A percentile compares a stretch with the other conserved stretches of the same genome.
Conservation (phyloP, 2,329 filamentous ascomycete species). For the Clonostachys byssicola region DNA sequence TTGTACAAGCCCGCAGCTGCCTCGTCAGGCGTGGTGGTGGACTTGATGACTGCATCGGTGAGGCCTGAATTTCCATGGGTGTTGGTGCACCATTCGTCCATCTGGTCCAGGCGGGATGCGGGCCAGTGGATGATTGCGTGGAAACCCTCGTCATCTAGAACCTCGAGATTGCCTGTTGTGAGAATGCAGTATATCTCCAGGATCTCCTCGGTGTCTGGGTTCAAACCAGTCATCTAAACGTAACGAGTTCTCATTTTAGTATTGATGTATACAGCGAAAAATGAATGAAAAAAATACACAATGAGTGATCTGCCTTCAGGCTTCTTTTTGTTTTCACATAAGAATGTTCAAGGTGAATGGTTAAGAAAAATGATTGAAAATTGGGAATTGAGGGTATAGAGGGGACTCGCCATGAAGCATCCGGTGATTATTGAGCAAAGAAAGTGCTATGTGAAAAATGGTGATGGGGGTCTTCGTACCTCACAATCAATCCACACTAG, state of each 20-base stretch:
- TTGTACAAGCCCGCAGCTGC: conserved; percentile 70
- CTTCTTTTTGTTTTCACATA: neutral
- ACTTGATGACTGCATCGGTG: conserved; percentile 69
- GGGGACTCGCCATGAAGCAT: no score
- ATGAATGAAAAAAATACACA: neutral
- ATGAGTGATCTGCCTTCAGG: neutral
- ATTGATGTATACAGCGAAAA: neutral
- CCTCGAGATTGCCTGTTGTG: conserved; percentile 73
- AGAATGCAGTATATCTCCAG: conserved; percentile 91
- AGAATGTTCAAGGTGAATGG: no score
- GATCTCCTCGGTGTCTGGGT: conserved; percentile 76
- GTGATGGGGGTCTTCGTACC: conserved; percentile 11
- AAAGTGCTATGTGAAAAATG: no score
- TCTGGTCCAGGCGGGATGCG: conserved; percentile 64
- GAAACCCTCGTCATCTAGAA: conserved; percentile 75
- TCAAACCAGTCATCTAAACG: conserved; percentile 71
- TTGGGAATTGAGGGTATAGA: no score
- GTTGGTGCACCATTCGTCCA: conserved; percentile 84
- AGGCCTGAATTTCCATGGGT: conserved; percentile 82
- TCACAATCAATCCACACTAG: conserved; percentile 82
- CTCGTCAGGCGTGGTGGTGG: conserved; percentile 64
- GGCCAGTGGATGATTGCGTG: conserved; percentile 75
- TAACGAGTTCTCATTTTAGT: neutral
- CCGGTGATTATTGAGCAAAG: no score
- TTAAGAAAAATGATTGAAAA: no score